Conservation (phyloP, 2,329 filamentous ascomycete genomes). For the Arthrinium puccinioides region DNA sequence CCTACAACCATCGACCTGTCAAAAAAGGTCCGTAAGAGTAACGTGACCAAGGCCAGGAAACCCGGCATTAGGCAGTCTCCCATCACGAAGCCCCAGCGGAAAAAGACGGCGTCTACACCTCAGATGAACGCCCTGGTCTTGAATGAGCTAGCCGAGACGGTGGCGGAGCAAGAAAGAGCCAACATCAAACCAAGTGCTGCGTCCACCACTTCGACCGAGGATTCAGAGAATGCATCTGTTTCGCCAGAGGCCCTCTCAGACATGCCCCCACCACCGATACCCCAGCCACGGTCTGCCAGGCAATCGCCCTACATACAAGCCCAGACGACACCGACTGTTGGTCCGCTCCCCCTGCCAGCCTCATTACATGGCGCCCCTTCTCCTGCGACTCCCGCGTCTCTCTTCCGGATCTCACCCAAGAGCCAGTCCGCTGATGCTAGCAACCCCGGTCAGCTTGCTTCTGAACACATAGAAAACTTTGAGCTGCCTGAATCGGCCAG, state of each 20-base stretch:
- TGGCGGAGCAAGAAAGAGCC: constrained; percentile 27
- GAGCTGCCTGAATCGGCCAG: constrained; percentile 67
- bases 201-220: constrained; percentile 37
- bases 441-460: constrained; percentile 32
- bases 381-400: constrained; percentile 77
- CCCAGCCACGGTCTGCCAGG: constrained; percentile 54
- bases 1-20: constrained; percentile 38
- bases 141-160: constrained; percentile 39
- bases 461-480: constrained; percentile 49
- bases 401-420: constrained; percentile 67
- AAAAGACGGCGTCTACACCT: constrained; percentile 45
- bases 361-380: constrained; percentile 37
- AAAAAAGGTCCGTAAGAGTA: constrained; percentile 47
- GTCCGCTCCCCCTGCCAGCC: constrained; percentile 14
- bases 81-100: constrained; percentile 60
- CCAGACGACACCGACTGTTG: constrained; percentile 30
- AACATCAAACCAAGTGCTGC: constrained; percentile 22
- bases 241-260: constrained; percentile 57
- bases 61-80: constrained; percentile 60
- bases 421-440: constrained; percentile 37
- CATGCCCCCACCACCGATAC: constrained; percentile 62
- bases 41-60: constrained; percentile 44
- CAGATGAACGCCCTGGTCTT: constrained; percentile 49
- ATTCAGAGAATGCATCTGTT: constrained; percentile 57
- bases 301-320: constrained; percentile 62